These are phyloP conservation scores for Sabuloglossum arenarium DNA, from an alignment of 495 filamentous ascomycete species.

Conservation along the genomic window DNA sequence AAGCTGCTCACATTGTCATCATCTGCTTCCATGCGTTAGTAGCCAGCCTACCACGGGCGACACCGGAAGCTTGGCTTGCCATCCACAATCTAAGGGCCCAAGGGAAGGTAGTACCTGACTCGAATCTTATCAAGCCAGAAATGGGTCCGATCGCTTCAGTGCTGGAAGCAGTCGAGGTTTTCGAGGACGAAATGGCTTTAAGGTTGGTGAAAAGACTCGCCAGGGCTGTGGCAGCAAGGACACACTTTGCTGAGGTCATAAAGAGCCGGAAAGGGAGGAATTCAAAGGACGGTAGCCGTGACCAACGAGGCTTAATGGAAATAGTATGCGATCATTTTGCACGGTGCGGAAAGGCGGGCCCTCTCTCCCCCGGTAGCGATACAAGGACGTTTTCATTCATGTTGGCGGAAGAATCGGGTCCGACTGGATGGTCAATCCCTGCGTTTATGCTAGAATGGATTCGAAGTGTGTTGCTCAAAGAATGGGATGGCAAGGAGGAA, in stretches of 20 bases:
- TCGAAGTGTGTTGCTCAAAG: constrained; percentile 46
- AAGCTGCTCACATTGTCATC: constrained; percentile 34
- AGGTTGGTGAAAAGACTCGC: constrained; percentile 33
- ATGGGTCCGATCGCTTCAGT: constrained; percentile 11
- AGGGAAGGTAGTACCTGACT: constrained; percentile 28
- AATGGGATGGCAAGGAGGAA: constrained; percentile 57
- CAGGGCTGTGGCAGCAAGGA: constrained; percentile 28
- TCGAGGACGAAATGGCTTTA: constrained; percentile 40
- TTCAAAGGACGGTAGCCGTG: neutral
- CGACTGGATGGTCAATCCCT: constrained; percentile 16
- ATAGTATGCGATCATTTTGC: constrained; percentile 1
- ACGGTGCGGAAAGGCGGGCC: neutral
- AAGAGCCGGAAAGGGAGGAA: constrained; percentile 7
- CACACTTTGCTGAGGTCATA: constrained; percentile 30
- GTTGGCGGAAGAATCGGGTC: neutral
- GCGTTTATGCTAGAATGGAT: constrained; percentile 57
- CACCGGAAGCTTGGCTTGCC: constrained; percentile 25
- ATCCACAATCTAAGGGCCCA: constrained; percentile 29
- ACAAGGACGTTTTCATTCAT: neutral
- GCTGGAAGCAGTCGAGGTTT: constrained; percentile 25
- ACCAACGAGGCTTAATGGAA: constrained; percentile 1
- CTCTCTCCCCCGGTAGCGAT: neutral
- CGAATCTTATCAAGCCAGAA: constrained; percentile 14
- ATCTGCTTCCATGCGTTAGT: constrained; percentile 35
- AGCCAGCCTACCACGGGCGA: constrained; percentile 26